These are phyloP conservation scores for Penstemon newberryi DNA, from an alignment of 257 asterid species.

Conservation along the genomic window DNA sequence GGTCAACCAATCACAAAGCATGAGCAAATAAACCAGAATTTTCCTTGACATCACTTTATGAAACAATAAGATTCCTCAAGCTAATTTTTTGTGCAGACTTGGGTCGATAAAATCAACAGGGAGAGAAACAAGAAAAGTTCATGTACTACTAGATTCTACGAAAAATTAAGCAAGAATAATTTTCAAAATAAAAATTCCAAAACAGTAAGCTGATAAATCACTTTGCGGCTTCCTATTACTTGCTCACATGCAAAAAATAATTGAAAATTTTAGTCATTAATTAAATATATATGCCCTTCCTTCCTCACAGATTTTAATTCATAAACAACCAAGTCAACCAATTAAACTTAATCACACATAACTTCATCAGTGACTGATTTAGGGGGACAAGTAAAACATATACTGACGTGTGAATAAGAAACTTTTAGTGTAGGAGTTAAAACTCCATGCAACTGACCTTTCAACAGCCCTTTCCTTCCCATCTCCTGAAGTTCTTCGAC, in stretches of 20 bases:
- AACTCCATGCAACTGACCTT: slow-evolving; percentile 42
- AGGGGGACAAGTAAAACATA: too few relatives aligned
- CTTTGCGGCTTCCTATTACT: too few relatives aligned
- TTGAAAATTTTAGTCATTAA: too few relatives aligned
- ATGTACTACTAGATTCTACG: not conserved
- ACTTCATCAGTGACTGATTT: too few relatives aligned
- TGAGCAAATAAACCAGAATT: too few relatives aligned
- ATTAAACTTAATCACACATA: not conserved
- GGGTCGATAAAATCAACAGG: not conserved
- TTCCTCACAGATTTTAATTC: slow-evolving; percentile 9
- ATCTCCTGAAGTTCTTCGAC: slow-evolving; percentile 52
- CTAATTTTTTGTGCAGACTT: not conserved
- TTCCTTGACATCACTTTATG: too few relatives aligned
- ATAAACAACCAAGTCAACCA: slow-evolving; percentile 13
- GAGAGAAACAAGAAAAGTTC: not conserved
- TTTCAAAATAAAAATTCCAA: too few relatives aligned
- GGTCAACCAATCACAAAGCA: too few relatives aligned
- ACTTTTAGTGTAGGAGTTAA: not conserved
- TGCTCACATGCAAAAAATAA: too few relatives aligned
- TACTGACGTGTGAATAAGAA: not conserved
- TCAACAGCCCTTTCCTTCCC: slow-evolving; percentile 62
- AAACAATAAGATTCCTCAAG: too few relatives aligned
- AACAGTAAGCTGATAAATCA: too few relatives aligned
- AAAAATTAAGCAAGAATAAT: not conserved
- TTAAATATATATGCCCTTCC: too few relatives aligned